Percentiles rank a stretch among this genome's conserved stretches.
These are phyloP conservation scores for Debaryomyces tyrocola DNA, from an alignment of 805 yeast genomes.

Conservation along the genomic window DNA sequence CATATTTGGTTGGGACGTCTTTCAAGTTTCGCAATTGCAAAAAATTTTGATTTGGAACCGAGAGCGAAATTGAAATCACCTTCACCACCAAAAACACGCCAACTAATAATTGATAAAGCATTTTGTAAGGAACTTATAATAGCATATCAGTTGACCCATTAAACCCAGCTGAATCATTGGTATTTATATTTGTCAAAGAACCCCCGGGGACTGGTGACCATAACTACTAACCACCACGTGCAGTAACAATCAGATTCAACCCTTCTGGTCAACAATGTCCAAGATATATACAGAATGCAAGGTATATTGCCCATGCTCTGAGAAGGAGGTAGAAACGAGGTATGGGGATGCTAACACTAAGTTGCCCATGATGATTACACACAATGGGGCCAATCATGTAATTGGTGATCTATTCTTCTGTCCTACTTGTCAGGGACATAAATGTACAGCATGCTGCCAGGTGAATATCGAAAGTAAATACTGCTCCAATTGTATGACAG, in stretches of 20 bases:
- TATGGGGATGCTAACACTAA: not conserved
- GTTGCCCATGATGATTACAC: not conserved
- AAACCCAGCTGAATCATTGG: too few species aligned
- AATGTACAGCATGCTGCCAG: constrained; percentile 26
- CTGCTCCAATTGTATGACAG: constrained; percentile 39
- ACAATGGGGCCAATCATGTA: not conserved
- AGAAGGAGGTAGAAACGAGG: not conserved
- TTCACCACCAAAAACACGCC: not conserved
- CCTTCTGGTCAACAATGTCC: constrained; percentile 15
- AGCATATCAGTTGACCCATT: too few species aligned
- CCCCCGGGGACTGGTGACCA: too few species aligned
- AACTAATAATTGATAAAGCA: not conserved
- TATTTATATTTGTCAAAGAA: too few species aligned
- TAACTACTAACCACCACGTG: not conserved
- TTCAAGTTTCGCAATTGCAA: not conserved
- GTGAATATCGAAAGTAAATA: constrained; percentile 27
- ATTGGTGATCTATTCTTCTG: constrained; percentile 30
- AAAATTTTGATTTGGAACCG: not conserved
- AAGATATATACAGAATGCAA: constrained; percentile 18
- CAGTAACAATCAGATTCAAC: not conserved
- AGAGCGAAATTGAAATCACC: not conserved
- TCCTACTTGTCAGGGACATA: constrained; percentile 33
- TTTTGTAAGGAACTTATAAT: not conserved
- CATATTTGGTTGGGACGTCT: constrained; percentile 5
- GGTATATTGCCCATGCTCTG: not conserved